These are phyloP conservation scores for Chlorella variabilis DNA, from an alignment of 163 green algal species.

Conservation along the genomic window DNA sequence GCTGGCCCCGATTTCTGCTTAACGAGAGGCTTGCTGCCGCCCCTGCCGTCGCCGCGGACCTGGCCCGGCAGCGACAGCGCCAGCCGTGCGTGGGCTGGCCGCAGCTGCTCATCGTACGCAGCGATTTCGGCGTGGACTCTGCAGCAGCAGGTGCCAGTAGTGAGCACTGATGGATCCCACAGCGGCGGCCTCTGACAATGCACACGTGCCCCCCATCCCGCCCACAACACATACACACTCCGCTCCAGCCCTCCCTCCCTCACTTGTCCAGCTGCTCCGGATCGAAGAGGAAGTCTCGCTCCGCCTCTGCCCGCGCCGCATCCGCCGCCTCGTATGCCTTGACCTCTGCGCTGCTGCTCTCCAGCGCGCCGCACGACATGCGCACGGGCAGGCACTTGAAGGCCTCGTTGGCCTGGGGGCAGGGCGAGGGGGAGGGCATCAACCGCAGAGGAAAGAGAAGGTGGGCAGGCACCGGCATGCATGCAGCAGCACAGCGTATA, in stretches of 20 bases:
- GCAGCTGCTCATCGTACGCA: conserved; percentile 7
- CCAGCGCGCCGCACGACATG: conserved; percentile 30
- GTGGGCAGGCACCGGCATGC: neutral
- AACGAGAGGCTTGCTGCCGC: neutral
- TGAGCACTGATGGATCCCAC: too few relatives aligned
- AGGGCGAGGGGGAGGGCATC: neutral
- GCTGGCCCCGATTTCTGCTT: neutral
- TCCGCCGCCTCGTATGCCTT: conserved; percentile 31
- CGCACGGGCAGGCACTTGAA: conserved; percentile 21
- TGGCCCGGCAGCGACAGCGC: neutral
- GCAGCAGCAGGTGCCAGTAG: neutral
- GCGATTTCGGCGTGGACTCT: conserved; percentile 26
- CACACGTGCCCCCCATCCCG: too few relatives aligned
- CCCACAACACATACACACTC: neutral
- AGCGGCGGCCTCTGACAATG: too few relatives aligned
- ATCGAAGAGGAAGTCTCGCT: conserved; percentile 10
- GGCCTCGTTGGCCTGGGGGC: conserved; percentile 16
- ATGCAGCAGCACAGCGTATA: neutral
- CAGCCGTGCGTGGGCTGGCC: neutral
- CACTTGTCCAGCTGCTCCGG: conserved; percentile 29
- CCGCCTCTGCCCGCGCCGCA: conserved; percentile 7
- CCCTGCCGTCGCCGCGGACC: neutral
- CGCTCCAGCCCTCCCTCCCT: neutral
- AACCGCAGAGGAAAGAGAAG: neutral
- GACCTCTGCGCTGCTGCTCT: conserved; percentile 21